These are phyloP conservation scores for Salix koriyanagi DNA, from an alignment of 345 rosid species.

Conservation along the genomic window DNA sequence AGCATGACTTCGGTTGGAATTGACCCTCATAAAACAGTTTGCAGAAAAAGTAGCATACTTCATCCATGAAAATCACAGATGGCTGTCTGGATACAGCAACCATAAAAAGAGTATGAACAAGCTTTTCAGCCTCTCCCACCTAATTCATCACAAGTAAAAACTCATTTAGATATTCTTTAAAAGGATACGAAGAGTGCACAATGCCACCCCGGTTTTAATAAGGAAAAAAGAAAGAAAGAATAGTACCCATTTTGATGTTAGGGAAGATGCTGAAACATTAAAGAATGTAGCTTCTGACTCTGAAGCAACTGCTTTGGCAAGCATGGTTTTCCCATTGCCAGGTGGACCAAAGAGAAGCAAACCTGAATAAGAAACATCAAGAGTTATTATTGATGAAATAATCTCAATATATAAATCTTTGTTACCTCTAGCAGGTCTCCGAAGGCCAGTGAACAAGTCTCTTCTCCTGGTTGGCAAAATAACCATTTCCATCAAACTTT, in stretches of 20 bases:
- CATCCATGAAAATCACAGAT: conserved; percentile 91
- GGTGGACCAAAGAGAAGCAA: conserved; percentile 97
- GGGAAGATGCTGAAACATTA: conserved; percentile 89
- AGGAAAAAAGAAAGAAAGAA: neutral
- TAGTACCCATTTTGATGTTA: conserved; percentile 93
- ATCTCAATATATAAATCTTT: conserved; percentile 4
- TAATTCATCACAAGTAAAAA: conserved; percentile 23
- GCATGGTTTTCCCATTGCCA: conserved; percentile 99
- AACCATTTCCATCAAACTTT: conserved; percentile 93
- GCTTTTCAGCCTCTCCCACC: conserved; percentile 99
- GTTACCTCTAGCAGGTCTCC: conserved; percentile 91
- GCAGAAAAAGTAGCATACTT: conserved; percentile 46
- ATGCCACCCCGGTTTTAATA: neutral
- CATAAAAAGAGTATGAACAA: conserved; percentile 82
- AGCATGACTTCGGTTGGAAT: neutral
- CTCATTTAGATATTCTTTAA: neutral
- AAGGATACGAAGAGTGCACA: conserved; percentile 8
- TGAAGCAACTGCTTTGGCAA: conserved; percentile 96
- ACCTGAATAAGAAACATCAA: conserved; percentile 43
- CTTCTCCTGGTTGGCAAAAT: conserved; percentile 87
- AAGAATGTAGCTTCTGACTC: conserved; percentile 96
- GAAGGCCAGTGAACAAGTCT: conserved; percentile 92
- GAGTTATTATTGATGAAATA: conserved; percentile 1
- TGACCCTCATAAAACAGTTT: conserved; percentile 1
- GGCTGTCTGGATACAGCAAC: conserved; percentile 94